phyloP scores from a whole-genome alignment of 768 basidiomycete species.

The Mycena vulgaris region DNA sequence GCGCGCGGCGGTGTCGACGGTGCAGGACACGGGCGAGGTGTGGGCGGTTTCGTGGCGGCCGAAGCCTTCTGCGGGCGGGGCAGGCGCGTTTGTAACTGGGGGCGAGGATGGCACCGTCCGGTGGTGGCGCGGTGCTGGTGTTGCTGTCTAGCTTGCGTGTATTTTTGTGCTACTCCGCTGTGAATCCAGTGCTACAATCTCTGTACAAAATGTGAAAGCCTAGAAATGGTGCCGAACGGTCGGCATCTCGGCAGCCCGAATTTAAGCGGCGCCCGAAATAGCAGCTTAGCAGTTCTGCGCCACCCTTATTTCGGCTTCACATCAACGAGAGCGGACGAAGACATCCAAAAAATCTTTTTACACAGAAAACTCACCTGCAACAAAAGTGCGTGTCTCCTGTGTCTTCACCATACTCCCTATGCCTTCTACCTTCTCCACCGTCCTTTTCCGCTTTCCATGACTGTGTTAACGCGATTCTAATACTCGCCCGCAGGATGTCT shows the following conservation, averaged over 20 bases:
- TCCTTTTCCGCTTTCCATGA: no score
- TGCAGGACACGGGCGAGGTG: constrained; percentile 85
- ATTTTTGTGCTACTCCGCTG: background rate
- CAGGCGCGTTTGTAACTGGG: constrained; percentile 81
- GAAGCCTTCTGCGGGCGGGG: constrained; percentile 66
- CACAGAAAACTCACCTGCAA: constrained; percentile 32
- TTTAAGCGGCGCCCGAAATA: constrained; percentile 66
- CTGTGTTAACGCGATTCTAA: no score
- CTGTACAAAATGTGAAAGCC: no score
- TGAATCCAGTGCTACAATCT: no score
- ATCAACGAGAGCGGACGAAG: constrained; percentile 98
- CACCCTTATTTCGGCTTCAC: constrained; percentile 70
- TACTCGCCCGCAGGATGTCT: constrained; percentile 78
- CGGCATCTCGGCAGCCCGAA: constrained; percentile 19
- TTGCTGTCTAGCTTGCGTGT: constrained; percentile 33
- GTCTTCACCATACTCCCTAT: background rate
- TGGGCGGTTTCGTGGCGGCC: constrained; percentile 91
- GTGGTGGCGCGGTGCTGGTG: constrained; percentile 86
- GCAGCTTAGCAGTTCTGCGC: constrained; percentile 44
- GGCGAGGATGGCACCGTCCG: constrained; percentile 82
- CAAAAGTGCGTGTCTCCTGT: constrained; percentile 32
- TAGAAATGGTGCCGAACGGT: no score
- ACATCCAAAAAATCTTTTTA: constrained; percentile 66
- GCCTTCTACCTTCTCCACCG: no score
- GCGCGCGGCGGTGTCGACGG: constrained; percentile 81